These are phyloP conservation scores for Panicum virgatum DNA, from an alignment of 202 grass and related monocot genomes.

Conservation along the genomic window DNA sequence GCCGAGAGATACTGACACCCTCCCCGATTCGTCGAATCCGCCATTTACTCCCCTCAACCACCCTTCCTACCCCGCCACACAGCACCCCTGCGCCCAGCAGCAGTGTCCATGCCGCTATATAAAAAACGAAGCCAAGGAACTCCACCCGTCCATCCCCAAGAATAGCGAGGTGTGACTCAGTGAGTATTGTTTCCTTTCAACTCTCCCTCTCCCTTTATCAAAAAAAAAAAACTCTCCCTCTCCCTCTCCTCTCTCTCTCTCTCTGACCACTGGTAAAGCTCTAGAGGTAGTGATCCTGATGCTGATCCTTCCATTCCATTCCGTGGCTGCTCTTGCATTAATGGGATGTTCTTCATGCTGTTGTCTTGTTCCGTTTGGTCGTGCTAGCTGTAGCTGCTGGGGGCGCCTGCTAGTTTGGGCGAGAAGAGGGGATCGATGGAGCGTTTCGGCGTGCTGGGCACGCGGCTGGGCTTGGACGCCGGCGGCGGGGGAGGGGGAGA, in stretches of 20 bases:
- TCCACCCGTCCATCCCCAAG: background rate
- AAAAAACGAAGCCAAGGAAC: background rate
- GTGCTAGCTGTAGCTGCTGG: background rate
- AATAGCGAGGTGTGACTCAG: background rate
- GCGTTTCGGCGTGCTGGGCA: slow-evolving; percentile 39
- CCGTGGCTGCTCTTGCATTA: slow-evolving; percentile 32
- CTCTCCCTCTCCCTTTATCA: no score
- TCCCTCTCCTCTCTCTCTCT: no score
- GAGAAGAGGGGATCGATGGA: slow-evolving; percentile 61
- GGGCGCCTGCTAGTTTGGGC: background rate
- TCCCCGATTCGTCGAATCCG: slow-evolving; percentile 83
- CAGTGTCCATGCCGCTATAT: background rate
- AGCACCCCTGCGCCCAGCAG: background rate
- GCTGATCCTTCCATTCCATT: slow-evolving; percentile 53
- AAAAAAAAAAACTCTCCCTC: no score
- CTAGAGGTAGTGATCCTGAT: slow-evolving; percentile 2
- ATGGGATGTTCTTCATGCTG: background rate
- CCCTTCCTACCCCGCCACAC: background rate
- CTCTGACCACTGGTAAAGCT: slow-evolving; percentile 1
- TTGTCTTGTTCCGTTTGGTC: background rate
- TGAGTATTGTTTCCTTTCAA: background rate
- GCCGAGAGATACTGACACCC: slow-evolving; percentile 32
- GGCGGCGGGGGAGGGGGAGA: slow-evolving; percentile 13
- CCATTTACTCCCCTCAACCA: slow-evolving; percentile 48
- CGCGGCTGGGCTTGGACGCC: slow-evolving; percentile 36